Evolutionary conservation across 2,329 filamentous ascomycete genomes (phyloP).

Genomic region (Calonectria hawksworthii): DNA sequence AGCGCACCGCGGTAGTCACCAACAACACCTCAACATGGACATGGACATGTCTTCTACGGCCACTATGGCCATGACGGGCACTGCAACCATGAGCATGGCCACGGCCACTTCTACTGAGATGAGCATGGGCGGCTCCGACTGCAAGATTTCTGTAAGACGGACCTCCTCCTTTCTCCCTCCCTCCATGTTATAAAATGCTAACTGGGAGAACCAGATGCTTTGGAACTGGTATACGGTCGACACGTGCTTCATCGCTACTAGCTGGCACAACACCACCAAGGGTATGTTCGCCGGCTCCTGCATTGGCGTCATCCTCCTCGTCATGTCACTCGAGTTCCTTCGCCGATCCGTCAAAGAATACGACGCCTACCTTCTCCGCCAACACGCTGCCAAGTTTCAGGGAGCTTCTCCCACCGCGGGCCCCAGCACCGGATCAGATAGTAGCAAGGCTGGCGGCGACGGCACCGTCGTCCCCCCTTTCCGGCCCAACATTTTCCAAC

Average conservation of each 20-base stretch:
- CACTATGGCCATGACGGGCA: conserved; percentile 27
- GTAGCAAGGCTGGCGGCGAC: conserved; percentile 38
- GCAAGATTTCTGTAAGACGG: conserved; percentile 56
- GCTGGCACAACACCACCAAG: conserved; percentile 78
- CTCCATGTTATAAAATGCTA: background rate
- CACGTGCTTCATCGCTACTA: conserved; percentile 76
- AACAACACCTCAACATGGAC: conserved; percentile 12
- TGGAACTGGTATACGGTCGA: conserved; percentile 85
- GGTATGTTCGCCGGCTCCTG: conserved; percentile 86
- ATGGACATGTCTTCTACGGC: conserved; percentile 32
- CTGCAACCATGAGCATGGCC: conserved; percentile 40
- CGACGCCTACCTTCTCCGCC: conserved; percentile 74
- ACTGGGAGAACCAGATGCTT: conserved; percentile 70
- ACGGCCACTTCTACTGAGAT: conserved; percentile 34
- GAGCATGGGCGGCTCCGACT: conserved; percentile 42
- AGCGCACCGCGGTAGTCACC: background rate
- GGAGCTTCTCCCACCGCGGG: conserved; percentile 23
- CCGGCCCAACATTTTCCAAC: conserved; percentile 74
- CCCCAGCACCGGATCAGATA: conserved; percentile 34
- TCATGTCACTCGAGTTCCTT: conserved; percentile 79
- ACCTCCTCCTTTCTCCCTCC: too few species aligned
- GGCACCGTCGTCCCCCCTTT: conserved; percentile 49
- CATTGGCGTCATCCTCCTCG: conserved; percentile 82
- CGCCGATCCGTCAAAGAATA: conserved; percentile 80
- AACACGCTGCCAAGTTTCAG: conserved; percentile 57